A percentile compares a stretch with the other conserved stretches of the same genome.
These are phyloP conservation scores for Rhododendron simsii DNA, from an alignment of 148 eudicot species.

Conservation along the genomic window DNA sequence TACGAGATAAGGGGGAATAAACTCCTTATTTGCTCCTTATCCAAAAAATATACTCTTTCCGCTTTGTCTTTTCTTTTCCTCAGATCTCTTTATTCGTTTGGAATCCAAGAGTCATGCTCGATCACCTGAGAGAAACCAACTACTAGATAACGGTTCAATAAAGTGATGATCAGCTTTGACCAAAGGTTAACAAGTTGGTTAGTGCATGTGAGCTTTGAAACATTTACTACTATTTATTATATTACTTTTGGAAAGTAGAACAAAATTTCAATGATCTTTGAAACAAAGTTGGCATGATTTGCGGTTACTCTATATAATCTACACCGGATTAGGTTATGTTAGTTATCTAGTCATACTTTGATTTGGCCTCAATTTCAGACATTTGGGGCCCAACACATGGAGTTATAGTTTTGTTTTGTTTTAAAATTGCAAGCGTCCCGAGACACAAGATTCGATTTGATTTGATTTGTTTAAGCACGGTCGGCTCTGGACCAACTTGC, in stretches of 20 bases:
- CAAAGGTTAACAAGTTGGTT: background rate
- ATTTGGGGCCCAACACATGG: background rate
- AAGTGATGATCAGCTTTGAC: background rate
- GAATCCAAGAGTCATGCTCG: background rate
- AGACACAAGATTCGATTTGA: no score
- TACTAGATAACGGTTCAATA: background rate
- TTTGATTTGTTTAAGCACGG: background rate
- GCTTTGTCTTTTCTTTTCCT: no score
- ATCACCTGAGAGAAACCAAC: background rate
- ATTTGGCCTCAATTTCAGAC: background rate
- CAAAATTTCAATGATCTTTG: background rate
- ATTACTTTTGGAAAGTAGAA: background rate
- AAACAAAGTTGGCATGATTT: background rate
- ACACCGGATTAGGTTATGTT: background rate
- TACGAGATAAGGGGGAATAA: no score
- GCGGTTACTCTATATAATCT: background rate
- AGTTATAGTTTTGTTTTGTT: background rate
- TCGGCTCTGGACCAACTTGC: no score
- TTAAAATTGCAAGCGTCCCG: background rate
- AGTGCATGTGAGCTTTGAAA: background rate
- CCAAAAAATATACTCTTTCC: background rate
- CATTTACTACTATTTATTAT: background rate
- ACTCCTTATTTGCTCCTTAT: no score
- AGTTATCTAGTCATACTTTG: background rate
- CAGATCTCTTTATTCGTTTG: background rate